phyloP scores from a whole-genome alignment of 805 yeast genomes.

The Monosporozyma yasuniensis region DNA sequence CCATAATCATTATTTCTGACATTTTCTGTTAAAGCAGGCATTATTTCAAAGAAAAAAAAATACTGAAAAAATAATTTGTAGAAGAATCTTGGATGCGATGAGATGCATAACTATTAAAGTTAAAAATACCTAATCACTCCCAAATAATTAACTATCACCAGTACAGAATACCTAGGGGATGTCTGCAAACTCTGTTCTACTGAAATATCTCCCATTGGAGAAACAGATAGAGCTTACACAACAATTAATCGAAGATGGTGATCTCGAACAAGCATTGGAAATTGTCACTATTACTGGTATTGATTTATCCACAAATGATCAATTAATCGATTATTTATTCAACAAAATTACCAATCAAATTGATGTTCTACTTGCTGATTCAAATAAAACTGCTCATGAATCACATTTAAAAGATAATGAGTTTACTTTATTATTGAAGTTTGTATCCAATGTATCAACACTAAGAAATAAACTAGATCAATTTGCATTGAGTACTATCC shows the following conservation, averaged over 20 bases:
- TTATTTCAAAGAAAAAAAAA: not conserved
- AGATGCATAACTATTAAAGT: not conserved
- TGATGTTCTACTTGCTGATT: not conserved
- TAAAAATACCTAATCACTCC: not conserved
- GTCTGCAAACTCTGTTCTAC: not conserved
- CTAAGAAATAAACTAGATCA: slow-evolving; percentile 8
- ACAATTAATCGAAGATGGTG: slow-evolving; percentile 7
- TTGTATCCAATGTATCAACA: slow-evolving; percentile 7
- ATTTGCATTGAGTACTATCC: slow-evolving; percentile 9
- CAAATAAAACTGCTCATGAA: not conserved
- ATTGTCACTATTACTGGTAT: slow-evolving; percentile 6
- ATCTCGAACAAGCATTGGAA: slow-evolving; percentile 9
- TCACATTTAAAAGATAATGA: slow-evolving; percentile 3
- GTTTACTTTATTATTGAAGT: slow-evolving; percentile 4
- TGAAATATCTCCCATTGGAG: slow-evolving; percentile 10
- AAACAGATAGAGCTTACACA: slow-evolving; percentile 8
- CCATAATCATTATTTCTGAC: too few relatives aligned
- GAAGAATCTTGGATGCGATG: not conserved
- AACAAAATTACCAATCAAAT: not conserved
- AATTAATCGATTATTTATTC: slow-evolving; percentile 3
- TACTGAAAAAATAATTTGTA: not conserved
- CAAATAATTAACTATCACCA: not conserved
- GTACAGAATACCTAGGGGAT: not conserved
- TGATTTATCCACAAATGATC: slow-evolving; percentile 5
- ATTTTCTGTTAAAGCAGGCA: too few relatives aligned